Evolutionary conservation across 345 rosid species (phyloP).

Genomic region (Theobroma cacao): DNA sequence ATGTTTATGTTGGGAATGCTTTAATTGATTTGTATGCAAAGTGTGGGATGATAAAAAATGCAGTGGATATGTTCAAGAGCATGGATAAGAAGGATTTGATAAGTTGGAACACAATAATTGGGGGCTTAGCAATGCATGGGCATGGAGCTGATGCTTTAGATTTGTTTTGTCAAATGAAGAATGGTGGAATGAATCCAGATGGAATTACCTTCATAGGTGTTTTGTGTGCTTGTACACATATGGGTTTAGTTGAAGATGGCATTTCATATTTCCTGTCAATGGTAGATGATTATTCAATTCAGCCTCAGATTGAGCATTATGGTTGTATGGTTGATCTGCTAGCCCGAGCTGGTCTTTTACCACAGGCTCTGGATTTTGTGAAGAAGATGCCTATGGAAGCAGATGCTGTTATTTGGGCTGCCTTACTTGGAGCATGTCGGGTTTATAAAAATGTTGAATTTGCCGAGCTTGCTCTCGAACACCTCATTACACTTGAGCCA

Average conservation of each 20-base stretch:
- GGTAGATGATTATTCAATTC: slow-evolving; percentile 51
- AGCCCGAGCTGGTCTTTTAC: slow-evolving; percentile 66
- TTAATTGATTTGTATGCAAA: slow-evolving; percentile 86
- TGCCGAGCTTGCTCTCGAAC: slow-evolving; percentile 67
- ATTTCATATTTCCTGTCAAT: slow-evolving; percentile 63
- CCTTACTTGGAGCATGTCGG: slow-evolving; percentile 76
- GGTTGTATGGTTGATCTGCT: slow-evolving; percentile 88
- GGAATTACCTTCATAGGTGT: slow-evolving; percentile 71
- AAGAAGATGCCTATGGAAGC: slow-evolving; percentile 63
- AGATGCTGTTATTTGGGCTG: slow-evolving; percentile 81
- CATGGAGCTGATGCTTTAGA: slow-evolving; percentile 59
- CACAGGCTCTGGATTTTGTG: slow-evolving; percentile 69
- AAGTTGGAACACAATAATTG: slow-evolving; percentile 76
- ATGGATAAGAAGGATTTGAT: slow-evolving; percentile 66
- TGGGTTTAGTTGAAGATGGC: slow-evolving; percentile 74
- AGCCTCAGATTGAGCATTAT: slow-evolving; percentile 79
- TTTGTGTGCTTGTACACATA: slow-evolving; percentile 68
- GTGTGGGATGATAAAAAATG: slow-evolving; percentile 61
- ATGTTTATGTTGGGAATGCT: slow-evolving; percentile 64
- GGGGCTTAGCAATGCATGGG: slow-evolving; percentile 73
- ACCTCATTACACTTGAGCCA: slow-evolving; percentile 62
- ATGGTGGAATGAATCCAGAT: slow-evolving; percentile 52
- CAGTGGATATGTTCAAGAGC: slow-evolving; percentile 50
- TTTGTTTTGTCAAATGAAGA: slow-evolving; percentile 59
- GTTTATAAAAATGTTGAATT: slow-evolving; percentile 64